Conservation (phyloP, 805 yeast genomes). For the Saturnispora zaruensis region DNA sequence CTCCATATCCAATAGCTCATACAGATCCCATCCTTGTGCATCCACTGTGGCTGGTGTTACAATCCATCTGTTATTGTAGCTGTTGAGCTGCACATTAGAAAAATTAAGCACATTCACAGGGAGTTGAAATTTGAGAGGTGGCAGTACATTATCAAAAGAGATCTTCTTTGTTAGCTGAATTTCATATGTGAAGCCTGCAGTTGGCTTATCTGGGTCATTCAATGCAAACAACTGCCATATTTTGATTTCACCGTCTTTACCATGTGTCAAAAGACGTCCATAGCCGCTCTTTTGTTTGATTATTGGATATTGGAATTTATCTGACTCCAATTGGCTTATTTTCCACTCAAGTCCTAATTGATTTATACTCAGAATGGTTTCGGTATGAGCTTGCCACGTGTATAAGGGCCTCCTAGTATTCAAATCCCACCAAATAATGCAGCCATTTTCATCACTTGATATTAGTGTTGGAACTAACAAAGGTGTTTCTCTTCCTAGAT, state of each 20-base stretch:
- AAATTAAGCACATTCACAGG: conserved; percentile 73
- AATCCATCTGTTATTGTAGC: conserved; percentile 17
- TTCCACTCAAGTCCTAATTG: conserved; percentile 34
- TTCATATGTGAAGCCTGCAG: conserved; percentile 9
- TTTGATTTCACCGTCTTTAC: conserved; percentile 49
- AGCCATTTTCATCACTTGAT: conserved; percentile 57
- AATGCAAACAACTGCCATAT: conserved; percentile 35
- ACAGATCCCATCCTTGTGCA: conserved; percentile 59
- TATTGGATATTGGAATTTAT: conserved; percentile 10
- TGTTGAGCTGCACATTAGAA: conserved; percentile 46
- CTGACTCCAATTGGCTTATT: conserved; percentile 14
- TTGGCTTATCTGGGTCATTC: not conserved
- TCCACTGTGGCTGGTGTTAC: conserved; percentile 57
- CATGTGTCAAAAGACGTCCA: conserved; percentile 53
- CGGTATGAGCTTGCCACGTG: conserved; percentile 52
- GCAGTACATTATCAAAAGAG: not conserved
- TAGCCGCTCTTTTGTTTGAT: conserved; percentile 10
- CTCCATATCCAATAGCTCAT: conserved; percentile 20
- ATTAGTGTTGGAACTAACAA: conserved; percentile 32
- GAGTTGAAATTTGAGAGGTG: conserved; percentile 33
- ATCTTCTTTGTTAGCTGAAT: conserved; percentile 15
- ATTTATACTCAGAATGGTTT: conserved; percentile 39
- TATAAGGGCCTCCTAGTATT: conserved; percentile 45
- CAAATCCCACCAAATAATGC: conserved; percentile 58
- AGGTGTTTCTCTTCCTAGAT: conserved; percentile 12